phyloP scores from a whole-genome alignment of 1,284 basidiomycete species.

The Trichosporon faecale region DNA sequence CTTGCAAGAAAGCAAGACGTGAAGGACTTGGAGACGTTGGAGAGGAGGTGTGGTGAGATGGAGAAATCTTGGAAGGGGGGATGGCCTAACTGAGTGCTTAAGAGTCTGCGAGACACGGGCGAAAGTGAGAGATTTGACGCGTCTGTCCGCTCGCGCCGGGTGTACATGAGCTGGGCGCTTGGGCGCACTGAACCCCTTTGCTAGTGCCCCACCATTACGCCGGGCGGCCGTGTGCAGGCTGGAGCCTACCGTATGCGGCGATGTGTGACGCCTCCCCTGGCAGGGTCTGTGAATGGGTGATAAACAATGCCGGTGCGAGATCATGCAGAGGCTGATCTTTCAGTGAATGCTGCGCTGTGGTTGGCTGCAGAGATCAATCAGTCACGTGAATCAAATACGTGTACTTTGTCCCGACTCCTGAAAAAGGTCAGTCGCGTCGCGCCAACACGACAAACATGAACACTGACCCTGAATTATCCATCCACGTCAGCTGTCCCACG shows the following conservation, averaged over 20 bases:
- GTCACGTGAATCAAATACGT: background rate
- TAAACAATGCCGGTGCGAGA: background rate
- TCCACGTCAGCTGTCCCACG: slow-evolving; percentile 3
- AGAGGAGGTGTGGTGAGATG: background rate
- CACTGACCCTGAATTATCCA: background rate
- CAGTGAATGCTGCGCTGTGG: background rate
- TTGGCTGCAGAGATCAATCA: background rate
- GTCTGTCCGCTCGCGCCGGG: background rate
- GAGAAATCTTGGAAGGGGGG: background rate
- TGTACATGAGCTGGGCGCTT: background rate
- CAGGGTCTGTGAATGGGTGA: background rate
- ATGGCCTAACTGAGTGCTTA: too few species aligned
- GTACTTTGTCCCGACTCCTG: background rate
- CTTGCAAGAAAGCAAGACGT: background rate
- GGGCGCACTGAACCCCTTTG: too few species aligned
- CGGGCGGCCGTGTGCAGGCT: too few species aligned
- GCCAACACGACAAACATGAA: background rate
- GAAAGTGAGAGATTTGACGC: background rate
- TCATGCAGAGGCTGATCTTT: background rate
- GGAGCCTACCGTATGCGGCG: too few species aligned
- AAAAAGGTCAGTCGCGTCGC: slow-evolving; percentile 3
- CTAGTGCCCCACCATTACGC: too few species aligned
- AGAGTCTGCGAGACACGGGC: too few species aligned
- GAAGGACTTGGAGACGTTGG: background rate
- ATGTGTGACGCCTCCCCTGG: too few species aligned